Base-by-base conservation (phyloP, 2,329 filamentous ascomycete species). In the Periconia digitata region DNA sequence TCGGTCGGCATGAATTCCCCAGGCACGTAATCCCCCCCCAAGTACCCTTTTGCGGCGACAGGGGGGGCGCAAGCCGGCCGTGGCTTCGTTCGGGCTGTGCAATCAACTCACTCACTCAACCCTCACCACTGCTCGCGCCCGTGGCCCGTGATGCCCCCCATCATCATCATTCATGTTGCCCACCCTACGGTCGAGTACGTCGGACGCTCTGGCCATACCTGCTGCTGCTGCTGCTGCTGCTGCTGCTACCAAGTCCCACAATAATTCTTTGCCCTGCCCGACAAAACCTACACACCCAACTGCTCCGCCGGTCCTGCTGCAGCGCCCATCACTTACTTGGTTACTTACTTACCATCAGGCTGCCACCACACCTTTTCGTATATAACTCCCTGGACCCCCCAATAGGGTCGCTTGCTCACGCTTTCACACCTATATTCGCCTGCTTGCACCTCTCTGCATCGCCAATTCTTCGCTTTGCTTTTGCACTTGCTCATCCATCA, bases 71-170 rank as follows among this genome's bases (percentile, higher is more conserved):
- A 44, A 39, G 47, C 43, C 45, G 47, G 54, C 48, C 52, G 59
- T 60, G 57, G 57, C 59, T 64, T 51, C 43, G 49, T 42, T 53
- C 44, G 52, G 66, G 65, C 66, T 67, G 65, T 69, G 66, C 65
- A 55, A 63, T 63, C 63, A n/a, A 63, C 56, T 40, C 42, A 48
- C 56, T 57, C 53, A 53, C 45, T 47, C 49, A 50, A 53, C 51
- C 44, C 24, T 27, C 10, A 3, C 12, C 27, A 15, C 27, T 32
- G 27, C 27, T 32, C 27, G 8, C n/a, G n/a, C n/a, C n/a, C 16
- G 21, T 24, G 22, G 51, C 40, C 35, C 37, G 43, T 39, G 62
- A 57, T 60, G 61, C 60, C 56, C 56, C 49, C 43, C 43, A 53
- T 49, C 52, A 45, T 55, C 56, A 46, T 52, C 53, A 49, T 57